Base-by-base conservation (phyloP, 257 asterid species). In the Lycium barbarum region DNA sequence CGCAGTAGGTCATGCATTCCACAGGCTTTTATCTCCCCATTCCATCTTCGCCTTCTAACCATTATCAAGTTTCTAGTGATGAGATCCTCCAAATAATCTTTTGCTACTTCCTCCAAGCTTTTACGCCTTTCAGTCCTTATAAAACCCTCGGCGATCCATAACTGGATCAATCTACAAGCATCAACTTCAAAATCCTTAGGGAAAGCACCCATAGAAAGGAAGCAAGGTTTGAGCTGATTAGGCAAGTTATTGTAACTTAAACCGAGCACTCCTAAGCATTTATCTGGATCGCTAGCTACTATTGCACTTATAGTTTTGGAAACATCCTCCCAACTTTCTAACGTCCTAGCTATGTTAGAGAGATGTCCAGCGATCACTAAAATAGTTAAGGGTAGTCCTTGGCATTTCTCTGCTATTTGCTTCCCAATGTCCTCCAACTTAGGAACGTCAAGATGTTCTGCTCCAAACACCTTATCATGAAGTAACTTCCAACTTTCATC, bases 81-180 rank as follows among this genome's bases (percentile, higher is more conserved):
- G 11, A 84, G 66, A 76, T 79, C 79, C n/a, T 43, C 54, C 57
- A 84, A 35, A 67, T 76, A 84, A 43, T 61, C 36, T 33, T 57
- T 13, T 7, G 67, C 83, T n/a, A 36, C 86, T 38, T 43, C 36
- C 33, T 61, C 83, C 58, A 74, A 47, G 43, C 65, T 49, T 0
- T 45, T 57, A 35, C 6, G 4, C 15, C 67, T 79, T 58, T 10
- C 26, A 20, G 65, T 9, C 35, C 47, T 54, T 33, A 84, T 51
- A 12, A 84, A 61, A 20, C 73, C 86, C 79, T 84, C 86, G 1
- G 86, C 83, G 7, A 84, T 84, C 86, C 79, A 84, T 49, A 84
- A 74, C 38, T 82, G 83, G 7, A 61, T 78, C 86, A 84, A 35
- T 49, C 57, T 79, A 9, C 35, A 45, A 12, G 18, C 84, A 4